Conservation (phyloP, 176 grass and related monocot species). For the Juncus inflexus region DNA sequence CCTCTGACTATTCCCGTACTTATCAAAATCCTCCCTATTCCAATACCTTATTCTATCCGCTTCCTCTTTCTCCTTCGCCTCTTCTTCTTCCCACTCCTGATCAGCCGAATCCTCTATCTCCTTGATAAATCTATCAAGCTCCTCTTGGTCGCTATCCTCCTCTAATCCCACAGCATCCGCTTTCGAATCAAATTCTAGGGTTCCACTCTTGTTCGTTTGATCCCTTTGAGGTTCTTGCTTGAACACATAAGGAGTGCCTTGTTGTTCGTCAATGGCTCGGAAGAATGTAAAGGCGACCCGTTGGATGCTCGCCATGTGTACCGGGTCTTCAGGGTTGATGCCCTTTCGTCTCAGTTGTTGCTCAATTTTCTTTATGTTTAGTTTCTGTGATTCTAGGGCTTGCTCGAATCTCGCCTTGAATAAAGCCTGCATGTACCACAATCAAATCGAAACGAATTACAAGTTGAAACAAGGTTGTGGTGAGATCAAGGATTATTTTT, state of each 20-base stretch:
- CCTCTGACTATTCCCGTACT: conserved; percentile 1
- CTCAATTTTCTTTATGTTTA: conserved; percentile 98
- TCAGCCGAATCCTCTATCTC: conserved; percentile 88
- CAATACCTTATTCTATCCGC: conserved; percentile 59
- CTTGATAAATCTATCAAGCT: conserved; percentile 85
- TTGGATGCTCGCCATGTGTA: conserved; percentile 97
- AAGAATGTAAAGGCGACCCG: conserved; percentile 88
- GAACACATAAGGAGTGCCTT: conserved; percentile 94
- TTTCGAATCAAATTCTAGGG: conserved; percentile 4
- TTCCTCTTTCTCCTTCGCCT: conserved; percentile 74
- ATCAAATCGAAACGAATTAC: conserved; percentile 31
- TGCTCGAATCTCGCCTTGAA: conserved; percentile 99
- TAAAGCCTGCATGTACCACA: conserved; percentile 56
- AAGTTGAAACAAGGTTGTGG: background rate
- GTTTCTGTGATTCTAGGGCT: conserved; percentile 91
- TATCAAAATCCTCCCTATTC: conserved; percentile 43
- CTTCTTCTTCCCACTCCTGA: conserved; percentile 92
- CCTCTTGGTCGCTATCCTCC: conserved; percentile 94
- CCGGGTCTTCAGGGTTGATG: conserved; percentile 92
- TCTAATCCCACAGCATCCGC: conserved; percentile 37
- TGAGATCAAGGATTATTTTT: background rate
- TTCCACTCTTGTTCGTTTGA: conserved; percentile 35
- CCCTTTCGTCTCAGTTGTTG: conserved; percentile 83
- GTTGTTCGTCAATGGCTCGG: conserved; percentile 88
- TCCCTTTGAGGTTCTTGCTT: conserved; percentile 37